These are phyloP conservation scores for Sarcomyxa edulis DNA, from an alignment of 768 basidiomycete genomes.

Conservation along the genomic window DNA sequence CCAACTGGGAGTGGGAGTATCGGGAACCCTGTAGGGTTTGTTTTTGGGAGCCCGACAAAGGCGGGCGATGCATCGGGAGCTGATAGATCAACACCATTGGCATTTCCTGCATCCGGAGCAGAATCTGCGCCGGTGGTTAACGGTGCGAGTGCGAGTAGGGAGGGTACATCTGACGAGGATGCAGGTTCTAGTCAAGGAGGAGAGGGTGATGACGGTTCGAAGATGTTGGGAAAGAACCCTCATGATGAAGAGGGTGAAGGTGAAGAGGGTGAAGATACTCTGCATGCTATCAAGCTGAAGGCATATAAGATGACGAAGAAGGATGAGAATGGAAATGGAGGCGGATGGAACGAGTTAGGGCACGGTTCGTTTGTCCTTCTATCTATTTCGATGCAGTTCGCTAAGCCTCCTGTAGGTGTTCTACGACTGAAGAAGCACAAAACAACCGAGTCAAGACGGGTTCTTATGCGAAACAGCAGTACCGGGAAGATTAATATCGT, in stretches of 20 bases:
- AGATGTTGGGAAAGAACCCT: conserved; percentile 20
- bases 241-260: conserved; percentile 75
- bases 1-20: conserved; percentile 38
- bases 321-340: conserved; percentile 26
- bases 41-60: conserved; percentile 39
- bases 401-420: no score
- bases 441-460: conserved; percentile 47
- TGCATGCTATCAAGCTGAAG: conserved; percentile 52
- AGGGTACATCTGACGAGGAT: conserved; percentile 7
- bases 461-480: conserved; percentile 66
- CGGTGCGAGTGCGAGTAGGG: conserved; percentile 9
- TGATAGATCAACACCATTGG: not conserved
- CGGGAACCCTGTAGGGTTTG: conserved; percentile 63
- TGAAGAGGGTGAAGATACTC: conserved; percentile 75
- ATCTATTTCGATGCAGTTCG: not conserved
- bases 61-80: conserved; percentile 11
- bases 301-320: conserved; percentile 55
- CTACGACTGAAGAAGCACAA: no score
- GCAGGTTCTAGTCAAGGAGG: not conserved
- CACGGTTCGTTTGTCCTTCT: conserved; percentile 37
- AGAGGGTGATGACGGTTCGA: conserved; percentile 7
- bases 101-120: conserved; percentile 1
- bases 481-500: conserved; percentile 77
- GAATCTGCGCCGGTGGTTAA: conserved; percentile 1
- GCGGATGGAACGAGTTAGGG: conserved; percentile 70